These are phyloP conservation scores for Colletotrichum phormii DNA, from an alignment of 2,329 filamentous ascomycete genomes.

Conservation along the genomic window DNA sequence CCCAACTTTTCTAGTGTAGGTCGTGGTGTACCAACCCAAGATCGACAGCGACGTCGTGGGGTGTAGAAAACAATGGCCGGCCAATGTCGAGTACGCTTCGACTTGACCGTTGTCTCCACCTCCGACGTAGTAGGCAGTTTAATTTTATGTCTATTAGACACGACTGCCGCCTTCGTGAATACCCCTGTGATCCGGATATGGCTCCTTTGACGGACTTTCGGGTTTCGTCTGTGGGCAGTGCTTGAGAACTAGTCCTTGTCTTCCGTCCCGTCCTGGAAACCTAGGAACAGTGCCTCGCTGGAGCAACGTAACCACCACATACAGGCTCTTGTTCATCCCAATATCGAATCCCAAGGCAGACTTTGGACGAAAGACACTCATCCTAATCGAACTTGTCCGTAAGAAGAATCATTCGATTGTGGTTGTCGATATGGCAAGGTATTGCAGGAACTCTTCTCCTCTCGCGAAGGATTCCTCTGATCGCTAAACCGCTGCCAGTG, in stretches of 20 bases:
- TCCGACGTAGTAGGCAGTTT: slow-evolving; percentile 41
- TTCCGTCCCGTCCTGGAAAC: slow-evolving; percentile 11
- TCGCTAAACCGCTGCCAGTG: slow-evolving; percentile 51
- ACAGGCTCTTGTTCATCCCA: slow-evolving; percentile 5
- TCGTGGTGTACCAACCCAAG: slow-evolving; percentile 39
- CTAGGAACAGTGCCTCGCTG: neutral
- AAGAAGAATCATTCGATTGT: neutral
- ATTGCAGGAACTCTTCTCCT: slow-evolving; percentile 9
- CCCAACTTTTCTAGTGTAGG: slow-evolving; percentile 5
- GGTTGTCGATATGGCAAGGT: slow-evolving; percentile 34
- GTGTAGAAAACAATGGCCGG: slow-evolving; percentile 42
- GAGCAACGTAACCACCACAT: slow-evolving; percentile 3
- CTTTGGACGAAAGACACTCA: neutral
- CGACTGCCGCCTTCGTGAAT: slow-evolving; percentile 40
- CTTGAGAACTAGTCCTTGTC: slow-evolving; percentile 15
- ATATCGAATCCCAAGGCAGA: neutral
- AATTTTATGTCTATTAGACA: slow-evolving; percentile 44
- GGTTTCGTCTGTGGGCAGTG: slow-evolving; percentile 8
- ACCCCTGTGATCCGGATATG: slow-evolving; percentile 29
- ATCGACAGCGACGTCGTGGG: slow-evolving; percentile 50
- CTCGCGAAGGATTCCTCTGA: neutral
- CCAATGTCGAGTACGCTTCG: slow-evolving; percentile 45
- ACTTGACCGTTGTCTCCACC: slow-evolving; percentile 44
- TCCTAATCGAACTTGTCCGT: neutral
- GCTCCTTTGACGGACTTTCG: slow-evolving; percentile 16